Evolutionary conservation across 306 rosid species (phyloP).

Genomic region (Alnus rubra): DNA sequence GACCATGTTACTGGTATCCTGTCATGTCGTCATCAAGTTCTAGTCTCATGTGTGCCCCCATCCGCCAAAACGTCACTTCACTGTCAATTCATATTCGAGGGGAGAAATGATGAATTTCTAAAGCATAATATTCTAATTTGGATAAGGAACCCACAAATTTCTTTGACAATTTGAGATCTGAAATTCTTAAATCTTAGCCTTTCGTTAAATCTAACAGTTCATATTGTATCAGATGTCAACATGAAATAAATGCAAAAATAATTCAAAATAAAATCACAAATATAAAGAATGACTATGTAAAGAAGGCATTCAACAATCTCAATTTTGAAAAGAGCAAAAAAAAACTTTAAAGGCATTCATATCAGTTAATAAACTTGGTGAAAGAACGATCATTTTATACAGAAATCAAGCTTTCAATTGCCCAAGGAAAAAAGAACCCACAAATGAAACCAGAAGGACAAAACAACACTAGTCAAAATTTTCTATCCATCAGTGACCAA

Average conservation of each 20-base stretch:
- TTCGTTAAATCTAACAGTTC: too few relatives aligned
- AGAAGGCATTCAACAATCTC: background rate
- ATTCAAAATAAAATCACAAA: too few relatives aligned
- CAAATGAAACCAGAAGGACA: constrained; percentile 29
- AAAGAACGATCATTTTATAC: background rate
- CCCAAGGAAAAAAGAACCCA: constrained; percentile 19
- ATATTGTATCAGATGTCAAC: too few relatives aligned
- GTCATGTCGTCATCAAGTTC: background rate
- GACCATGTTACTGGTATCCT: background rate
- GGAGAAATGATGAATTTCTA: background rate
- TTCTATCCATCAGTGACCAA: constrained; percentile 21
- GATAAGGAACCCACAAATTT: too few relatives aligned
- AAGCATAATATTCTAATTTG: background rate
- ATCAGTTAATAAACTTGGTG: background rate
- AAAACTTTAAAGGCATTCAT: background rate
- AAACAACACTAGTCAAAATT: constrained; percentile 40
- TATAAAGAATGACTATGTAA: background rate
- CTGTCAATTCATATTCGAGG: background rate
- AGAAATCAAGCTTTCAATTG: background rate
- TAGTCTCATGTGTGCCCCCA: background rate
- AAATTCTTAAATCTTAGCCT: too few relatives aligned
- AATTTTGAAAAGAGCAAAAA: constrained; percentile 2
- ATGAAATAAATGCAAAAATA: too few relatives aligned
- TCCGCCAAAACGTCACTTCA: background rate
- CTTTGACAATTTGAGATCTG: too few relatives aligned